These are phyloP conservation scores for Fonsecaea pedrosoi DNA, from an alignment of 2,329 filamentous ascomycete species.

Conservation along the genomic window DNA sequence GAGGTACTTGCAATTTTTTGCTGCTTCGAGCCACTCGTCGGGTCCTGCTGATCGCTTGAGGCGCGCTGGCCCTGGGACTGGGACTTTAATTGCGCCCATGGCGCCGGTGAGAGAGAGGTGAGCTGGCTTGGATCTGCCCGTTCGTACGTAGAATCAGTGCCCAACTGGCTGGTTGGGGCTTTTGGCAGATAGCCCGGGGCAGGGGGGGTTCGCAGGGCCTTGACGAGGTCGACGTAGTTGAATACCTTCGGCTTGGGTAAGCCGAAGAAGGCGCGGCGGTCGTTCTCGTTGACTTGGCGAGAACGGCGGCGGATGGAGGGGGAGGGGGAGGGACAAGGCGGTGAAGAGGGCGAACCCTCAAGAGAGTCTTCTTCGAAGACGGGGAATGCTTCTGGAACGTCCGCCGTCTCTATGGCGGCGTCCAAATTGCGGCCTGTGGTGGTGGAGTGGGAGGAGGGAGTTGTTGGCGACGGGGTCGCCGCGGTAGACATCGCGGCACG, in stretches of 20 bases:
- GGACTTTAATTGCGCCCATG: slow-evolving; percentile 58
- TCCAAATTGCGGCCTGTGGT: slow-evolving; percentile 15
- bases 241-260: slow-evolving; percentile 27
- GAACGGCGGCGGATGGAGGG: slow-evolving; percentile 28
- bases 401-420: slow-evolving; percentile 25
- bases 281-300: slow-evolving; percentile 34
- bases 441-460: slow-evolving; percentile 16
- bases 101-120: slow-evolving; percentile 24
- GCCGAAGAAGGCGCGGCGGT: slow-evolving; percentile 28
- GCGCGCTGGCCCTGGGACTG: slow-evolving; percentile 88
- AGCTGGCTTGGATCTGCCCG: slow-evolving; percentile 40
- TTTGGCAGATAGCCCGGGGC: slow-evolving; percentile 28
- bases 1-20: slow-evolving; percentile 95
- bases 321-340: slow-evolving; percentile 18
- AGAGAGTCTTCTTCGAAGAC: slow-evolving; percentile 31
- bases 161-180: slow-evolving; percentile 28
- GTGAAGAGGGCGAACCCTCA: slow-evolving; percentile 21
- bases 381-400: slow-evolving; percentile 28
- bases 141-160: slow-evolving; percentile 34
- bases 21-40: slow-evolving; percentile 95
- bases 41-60: slow-evolving; percentile 82
- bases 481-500: slow-evolving; percentile 16
- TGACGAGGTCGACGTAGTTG: slow-evolving; percentile 35
- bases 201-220: slow-evolving; percentile 26
- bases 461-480: slow-evolving; percentile 17